Evolutionary conservation across 345 rosid species (phyloP), one percentile per base, ranked within the genome.

Genomic region (Anastatica hierochuntica): DNA sequence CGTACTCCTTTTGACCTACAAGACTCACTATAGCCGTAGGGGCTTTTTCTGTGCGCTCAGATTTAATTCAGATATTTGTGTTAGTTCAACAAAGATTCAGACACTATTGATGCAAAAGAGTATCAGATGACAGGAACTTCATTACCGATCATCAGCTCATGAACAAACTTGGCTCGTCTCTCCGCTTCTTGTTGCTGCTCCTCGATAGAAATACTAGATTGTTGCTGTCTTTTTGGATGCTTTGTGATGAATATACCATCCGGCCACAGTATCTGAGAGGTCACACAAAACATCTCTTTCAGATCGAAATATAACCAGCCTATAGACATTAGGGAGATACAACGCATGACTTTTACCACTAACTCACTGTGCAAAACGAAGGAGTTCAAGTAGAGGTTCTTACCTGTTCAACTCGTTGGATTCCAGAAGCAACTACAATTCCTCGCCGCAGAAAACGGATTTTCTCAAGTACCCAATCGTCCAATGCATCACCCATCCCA

Each of bases 401-500:
- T 64, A 85, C 99, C 94, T 85, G 79, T 69, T 94, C 99, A 60
- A 94, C 69, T 71, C 80, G 82, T 56, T 81, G 82, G 63, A 94
- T 76, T 33, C 88, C 94, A 10, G 94, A 81, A 59, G 99, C 99
- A 76, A 94, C 75, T 35, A 88, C 81, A 6, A 85, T 66, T 58
- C 99, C 97, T 48, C 58, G 80, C 20, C 89, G 82, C 67, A 94
- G 73, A 63, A 83, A 88, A 68, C 83, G 73, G 49, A 94, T 94
- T 79, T 94, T 94, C 68, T 85, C 97, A 10, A 94, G 64, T 61
- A 94, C 64, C 99, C 99, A 94, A 68, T 94, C 99, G 77, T 94
- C 99, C 53, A 94, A 75, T 20, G 99, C 99, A 77, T 94, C 99
- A 4, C 99, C 96, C 99, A 94, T 94, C 69, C 99, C 99, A 53